Evolutionary conservation across 2,329 filamentous ascomycete species (phyloP), one percentile per base, ranked within the genome.

Genomic region (Scedosporium boydii): DNA sequence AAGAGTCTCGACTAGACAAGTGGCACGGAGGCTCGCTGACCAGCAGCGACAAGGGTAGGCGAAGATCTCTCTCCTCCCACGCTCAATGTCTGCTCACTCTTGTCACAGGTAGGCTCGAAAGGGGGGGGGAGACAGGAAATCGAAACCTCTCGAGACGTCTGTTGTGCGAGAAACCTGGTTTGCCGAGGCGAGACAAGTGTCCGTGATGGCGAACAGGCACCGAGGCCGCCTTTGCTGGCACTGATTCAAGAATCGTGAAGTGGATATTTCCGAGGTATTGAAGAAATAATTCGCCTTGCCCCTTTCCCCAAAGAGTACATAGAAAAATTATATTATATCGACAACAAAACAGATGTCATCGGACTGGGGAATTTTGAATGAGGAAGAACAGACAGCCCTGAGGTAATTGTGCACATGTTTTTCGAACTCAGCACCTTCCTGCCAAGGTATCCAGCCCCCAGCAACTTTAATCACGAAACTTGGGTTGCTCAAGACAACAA

Each of bases 111-210:
- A 18, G 44, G 59, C 44, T 42, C 42, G 14, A 26, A 10, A 16
- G 44, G 12, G 16, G 42, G 26, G 44, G 51, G 51, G 23, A 23
- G 6, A 14, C 51, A 23, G 23, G 51, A 23, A 23, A 14, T 55
- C 51, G 51, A 55, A 23, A 55, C 18, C 51, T 55, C 23, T 60
- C 16, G 59, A 60, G 59, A 60, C 59, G 59, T 60, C 59, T 38
- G 27, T 10, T n/a, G 59, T 60, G 53, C 29, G 42, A 60, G 59
- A 51, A 60, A 60, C 42, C 59, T 51, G 59, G 59, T 51, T 55
- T 27, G 18, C 23, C 6, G 18, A 51, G 59, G 26, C 44, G 48
- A 53, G 44, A 53, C 42, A 48, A 27, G n/a, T 6, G 38, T 27
- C 38, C 41, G 38, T 27, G 27, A 51, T 60, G 44, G 59, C 59